Evolutionary conservation across 371 early-diverging fungal genomes (phyloP).

Genomic region (Nematocida minor): DNA sequence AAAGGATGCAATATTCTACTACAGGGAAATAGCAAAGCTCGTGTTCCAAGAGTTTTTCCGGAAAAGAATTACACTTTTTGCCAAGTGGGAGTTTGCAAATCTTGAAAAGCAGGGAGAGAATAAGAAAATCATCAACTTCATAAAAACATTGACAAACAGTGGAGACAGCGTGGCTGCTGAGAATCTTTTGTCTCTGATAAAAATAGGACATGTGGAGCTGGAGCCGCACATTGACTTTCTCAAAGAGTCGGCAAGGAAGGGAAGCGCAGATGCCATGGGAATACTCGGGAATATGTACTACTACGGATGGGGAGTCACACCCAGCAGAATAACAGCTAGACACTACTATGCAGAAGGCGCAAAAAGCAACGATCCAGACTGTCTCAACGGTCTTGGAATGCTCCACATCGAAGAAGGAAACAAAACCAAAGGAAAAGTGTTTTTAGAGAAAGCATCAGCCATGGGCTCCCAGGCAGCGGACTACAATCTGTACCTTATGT

Average conservation of each 20-base stretch:
- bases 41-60: conserved; percentile 25
- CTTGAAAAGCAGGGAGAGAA: conserved; percentile 44
- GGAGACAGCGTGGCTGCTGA: conserved; percentile 41
- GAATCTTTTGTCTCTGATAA: conserved; percentile 53
- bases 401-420: conserved; percentile 41
- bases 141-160: conserved; percentile 19
- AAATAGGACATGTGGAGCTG: conserved; percentile 47
- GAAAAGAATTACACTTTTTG: conserved; percentile 9
- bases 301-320: conserved; percentile 59
- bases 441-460: conserved; percentile 50
- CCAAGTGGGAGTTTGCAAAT: conserved; percentile 41
- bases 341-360: conserved; percentile 61
- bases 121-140: conserved; percentile 34
- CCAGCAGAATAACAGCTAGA: conserved; percentile 55
- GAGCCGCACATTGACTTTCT: conserved; percentile 42
- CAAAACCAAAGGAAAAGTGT: conserved; percentile 41
- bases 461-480: conserved; percentile 45
- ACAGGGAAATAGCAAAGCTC: conserved; percentile 24
- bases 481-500: conserved; percentile 55
- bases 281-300: conserved; percentile 63
- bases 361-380: conserved; percentile 50
- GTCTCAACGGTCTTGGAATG: conserved; percentile 60
- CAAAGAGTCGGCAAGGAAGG: conserved; percentile 42
- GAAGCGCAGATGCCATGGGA: conserved; percentile 51
- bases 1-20: conserved; percentile 13